Evolutionary conservation across 2,329 filamentous ascomycete species (phyloP), one percentile per base, ranked within the genome.

Genomic region (Pseudogymnoascus sp.): DNA sequence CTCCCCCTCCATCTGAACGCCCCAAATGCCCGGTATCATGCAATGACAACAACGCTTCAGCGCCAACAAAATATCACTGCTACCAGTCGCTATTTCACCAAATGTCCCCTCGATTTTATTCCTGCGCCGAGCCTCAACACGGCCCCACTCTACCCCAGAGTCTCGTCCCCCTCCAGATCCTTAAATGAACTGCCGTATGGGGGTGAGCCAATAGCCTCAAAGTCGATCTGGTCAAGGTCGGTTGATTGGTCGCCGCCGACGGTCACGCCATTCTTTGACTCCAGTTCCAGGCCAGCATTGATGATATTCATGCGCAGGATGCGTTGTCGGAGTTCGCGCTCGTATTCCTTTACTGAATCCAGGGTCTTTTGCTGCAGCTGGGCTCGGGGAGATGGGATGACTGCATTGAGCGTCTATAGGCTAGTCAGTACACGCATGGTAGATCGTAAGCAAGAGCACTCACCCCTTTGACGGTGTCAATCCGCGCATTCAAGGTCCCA

Each of bases 391-490:
- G 93, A 82, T 9, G 78, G 80, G 22, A 86, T 81, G 6, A 87
- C 84, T 1, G 89, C 88, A 9, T 91, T 83, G 4, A 97, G 82
- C 1, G 95, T 77, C 81, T 89, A 64, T 18, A 63, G 35, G 35
- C 11, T 15, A 12, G 22, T 68, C 39, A 70, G 66, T 53, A 58
- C 8, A 57, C 37, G 58, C 8, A 57, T 38, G 58, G 37, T 53
- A 41, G 25, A 33, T 22, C 18, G 30, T 35, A 37, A n/a, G 43
- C 14, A 20, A 38, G 22, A 30, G 9, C 15, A 68, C 73, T 66
- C 75, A 87, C 85, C 71, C 84, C 82, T 67, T 94, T 88, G 62
- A 95, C 90, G 0, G 89, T 82, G 71, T 99, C 91, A 63, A 99
- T 87, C 28, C 91, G 83, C 6, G 91, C 91, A 66, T 91, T 80